These are phyloP conservation scores for Bolboschoenus planiculmis DNA, from an alignment of 176 grass and related monocot species.

Conservation along the genomic window DNA sequence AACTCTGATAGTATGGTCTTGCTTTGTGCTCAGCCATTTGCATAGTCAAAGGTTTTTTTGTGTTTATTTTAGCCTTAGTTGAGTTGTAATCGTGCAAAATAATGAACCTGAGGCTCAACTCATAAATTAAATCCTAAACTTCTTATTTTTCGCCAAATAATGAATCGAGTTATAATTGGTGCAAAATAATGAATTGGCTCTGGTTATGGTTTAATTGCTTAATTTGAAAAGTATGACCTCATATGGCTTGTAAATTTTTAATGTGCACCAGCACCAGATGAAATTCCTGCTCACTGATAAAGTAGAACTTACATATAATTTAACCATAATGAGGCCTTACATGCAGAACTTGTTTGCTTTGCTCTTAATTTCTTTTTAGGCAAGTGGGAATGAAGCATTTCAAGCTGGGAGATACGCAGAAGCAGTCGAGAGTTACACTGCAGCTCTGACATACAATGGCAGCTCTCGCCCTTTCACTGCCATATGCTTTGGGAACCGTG, in stretches of 20 bases:
- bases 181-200: background rate
- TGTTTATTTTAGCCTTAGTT: background rate
- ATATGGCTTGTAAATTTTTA: background rate
- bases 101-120: background rate
- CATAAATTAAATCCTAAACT: background rate
- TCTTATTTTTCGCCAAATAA: background rate
- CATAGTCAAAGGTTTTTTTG: background rate
- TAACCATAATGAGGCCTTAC: background rate
- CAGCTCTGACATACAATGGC: slow-evolving; percentile 59
- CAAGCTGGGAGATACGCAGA: slow-evolving; percentile 66
- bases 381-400: slow-evolving; percentile 85
- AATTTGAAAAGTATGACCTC: background rate
- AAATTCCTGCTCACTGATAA: background rate
- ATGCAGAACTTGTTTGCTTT: slow-evolving; percentile 11
- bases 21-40: background rate
- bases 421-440: slow-evolving; percentile 81
- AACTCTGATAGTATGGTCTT: background rate
- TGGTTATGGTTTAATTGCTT: background rate
- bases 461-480: slow-evolving; percentile 77
- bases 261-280: background rate
- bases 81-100: background rate
- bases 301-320: background rate
- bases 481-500: slow-evolving; percentile 86
- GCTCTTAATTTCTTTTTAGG: slow-evolving; percentile 40
- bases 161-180: background rate